Percentiles rank a stretch among this genome's conserved stretches.
Conservation (phyloP, 2,329 filamentous ascomycete species). For the Endoconidiophora laricicola region DNA sequence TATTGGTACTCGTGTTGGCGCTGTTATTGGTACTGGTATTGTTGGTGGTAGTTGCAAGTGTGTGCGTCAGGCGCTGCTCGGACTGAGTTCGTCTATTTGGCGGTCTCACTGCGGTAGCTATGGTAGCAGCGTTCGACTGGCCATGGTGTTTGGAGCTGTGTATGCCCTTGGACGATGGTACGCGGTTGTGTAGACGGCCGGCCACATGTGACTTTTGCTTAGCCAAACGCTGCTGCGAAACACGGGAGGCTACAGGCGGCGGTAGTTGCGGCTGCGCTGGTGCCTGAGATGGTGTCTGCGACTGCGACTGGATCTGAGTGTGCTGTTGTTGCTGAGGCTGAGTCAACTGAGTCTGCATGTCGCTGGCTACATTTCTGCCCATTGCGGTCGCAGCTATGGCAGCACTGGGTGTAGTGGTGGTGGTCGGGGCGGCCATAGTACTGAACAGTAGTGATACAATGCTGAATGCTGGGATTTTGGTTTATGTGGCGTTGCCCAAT, state of each 20-base stretch:
- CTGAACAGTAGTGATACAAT: too few species aligned
- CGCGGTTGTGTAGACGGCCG: constrained; percentile 10
- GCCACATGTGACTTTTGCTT: constrained; percentile 12
- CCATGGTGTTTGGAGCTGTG: constrained; percentile 9
- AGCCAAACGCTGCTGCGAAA: constrained; percentile 11
- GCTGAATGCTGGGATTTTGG: too few species aligned
- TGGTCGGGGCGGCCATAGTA: too few species aligned
- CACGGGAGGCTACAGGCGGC: constrained; percentile 1
- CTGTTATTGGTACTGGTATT: background rate
- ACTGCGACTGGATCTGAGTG: constrained; percentile 1
- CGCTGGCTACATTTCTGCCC: background rate
- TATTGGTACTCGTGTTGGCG: background rate
- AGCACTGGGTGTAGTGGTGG: background rate
- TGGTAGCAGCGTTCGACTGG: constrained; percentile 4
- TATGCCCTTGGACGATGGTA: constrained; percentile 11
- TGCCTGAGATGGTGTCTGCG: constrained; percentile 3
- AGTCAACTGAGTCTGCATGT: background rate
- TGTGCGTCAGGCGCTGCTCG: constrained; percentile 7
- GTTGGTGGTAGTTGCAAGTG: background rate
- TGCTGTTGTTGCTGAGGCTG: background rate
- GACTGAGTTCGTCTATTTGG: constrained; percentile 11
- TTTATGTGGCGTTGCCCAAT: too few species aligned
- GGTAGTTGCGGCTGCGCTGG: background rate
- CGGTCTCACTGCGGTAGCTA: constrained; percentile 7
- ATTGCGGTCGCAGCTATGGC: background rate